Conservation (phyloP, 106 monocot genomes). For the Dendrobium huoshanense region DNA sequence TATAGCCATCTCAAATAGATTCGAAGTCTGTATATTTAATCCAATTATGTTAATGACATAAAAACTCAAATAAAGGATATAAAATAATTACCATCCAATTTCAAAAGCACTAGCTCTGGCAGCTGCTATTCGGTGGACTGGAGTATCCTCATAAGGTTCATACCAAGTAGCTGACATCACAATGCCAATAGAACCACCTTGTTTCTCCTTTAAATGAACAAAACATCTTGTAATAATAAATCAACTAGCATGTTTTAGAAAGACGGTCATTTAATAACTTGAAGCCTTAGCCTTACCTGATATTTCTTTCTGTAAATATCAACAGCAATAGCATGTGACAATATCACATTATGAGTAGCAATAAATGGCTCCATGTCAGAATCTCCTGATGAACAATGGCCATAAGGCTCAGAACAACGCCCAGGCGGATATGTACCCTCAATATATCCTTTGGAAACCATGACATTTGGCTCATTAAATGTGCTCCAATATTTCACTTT, state of each 20-base stretch:
- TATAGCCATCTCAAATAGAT: too few relatives aligned
- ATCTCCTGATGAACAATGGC: slow-evolving; percentile 13
- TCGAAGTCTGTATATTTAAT: too few relatives aligned
- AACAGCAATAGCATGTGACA: slow-evolving; percentile 11
- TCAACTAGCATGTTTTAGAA: too few relatives aligned
- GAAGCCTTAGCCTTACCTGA: background rate
- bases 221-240: too few relatives aligned
- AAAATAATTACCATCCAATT: slow-evolving; percentile 25
- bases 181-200: slow-evolving; percentile 50
- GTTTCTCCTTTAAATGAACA: slow-evolving; percentile 18
- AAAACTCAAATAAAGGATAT: too few relatives aligned
- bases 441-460: slow-evolving; percentile 16
- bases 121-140: slow-evolving; percentile 22
- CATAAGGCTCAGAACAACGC: slow-evolving; percentile 27
- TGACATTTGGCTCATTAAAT: slow-evolving; percentile 49
- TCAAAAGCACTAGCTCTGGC: slow-evolving; percentile 25
- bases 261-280: too few relatives aligned
- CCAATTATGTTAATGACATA: too few relatives aligned
- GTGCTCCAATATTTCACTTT: slow-evolving; percentile 58
- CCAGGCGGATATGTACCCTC: slow-evolving; percentile 25
- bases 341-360: slow-evolving; percentile 13
- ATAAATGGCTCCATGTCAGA: slow-evolving; percentile 13
- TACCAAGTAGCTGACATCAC: slow-evolving; percentile 21
- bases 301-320: slow-evolving; percentile 8
- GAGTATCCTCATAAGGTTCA: slow-evolving; percentile 23